These are phyloP conservation scores for Sporothrix pallida DNA, from an alignment of 2,329 filamentous ascomycete genomes.

Conservation along the genomic window DNA sequence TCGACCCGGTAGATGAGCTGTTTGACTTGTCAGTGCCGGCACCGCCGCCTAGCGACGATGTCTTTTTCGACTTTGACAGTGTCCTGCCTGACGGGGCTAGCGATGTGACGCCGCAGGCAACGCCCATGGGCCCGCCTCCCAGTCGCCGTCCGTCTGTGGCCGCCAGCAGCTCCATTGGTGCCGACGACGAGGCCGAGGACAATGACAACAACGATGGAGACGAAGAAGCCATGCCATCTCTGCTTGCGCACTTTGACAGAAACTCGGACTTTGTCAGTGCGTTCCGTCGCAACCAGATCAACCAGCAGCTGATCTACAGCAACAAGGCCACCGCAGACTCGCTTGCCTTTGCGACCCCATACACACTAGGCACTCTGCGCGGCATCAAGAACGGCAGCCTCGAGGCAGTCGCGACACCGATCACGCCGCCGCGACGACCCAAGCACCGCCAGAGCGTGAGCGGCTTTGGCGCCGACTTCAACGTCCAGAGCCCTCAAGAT, in stretches of 20 bases:
- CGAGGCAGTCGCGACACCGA: conserved; percentile 68
- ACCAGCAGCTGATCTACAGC: conserved; percentile 65
- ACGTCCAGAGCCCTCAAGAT: conserved; percentile 58
- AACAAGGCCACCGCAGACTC: conserved; percentile 67
- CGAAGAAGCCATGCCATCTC: conserved; percentile 53
- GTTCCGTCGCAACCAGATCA: conserved; percentile 73
- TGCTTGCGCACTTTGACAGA: conserved; percentile 71
- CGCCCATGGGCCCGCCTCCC: conserved; percentile 32
- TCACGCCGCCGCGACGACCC: conserved; percentile 69
- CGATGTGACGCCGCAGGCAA: conserved; percentile 56
- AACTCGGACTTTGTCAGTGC: conserved; percentile 73
- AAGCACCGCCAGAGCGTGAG: conserved; percentile 52
- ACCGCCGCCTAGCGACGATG: conserved; percentile 28
- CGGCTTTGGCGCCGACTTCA: conserved; percentile 40
- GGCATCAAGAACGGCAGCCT: conserved; percentile 71
- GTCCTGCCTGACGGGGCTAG: conserved; percentile 54
- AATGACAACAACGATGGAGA: conserved; percentile 40
- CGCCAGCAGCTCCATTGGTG: conserved; percentile 17
- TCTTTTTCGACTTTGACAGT: conserved; percentile 39
- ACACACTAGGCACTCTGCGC: conserved; percentile 64
- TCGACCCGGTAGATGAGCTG: conserved; percentile 29
- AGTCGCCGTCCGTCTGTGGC: conserved; percentile 16
- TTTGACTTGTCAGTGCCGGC: conserved; percentile 26
- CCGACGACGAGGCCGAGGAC: conserved; percentile 46
- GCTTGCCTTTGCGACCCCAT: conserved; percentile 65